Evolutionary conservation across 805 yeast species (phyloP), one percentile per base, ranked within the genome.

Genomic region (Candida patagonica): DNA sequence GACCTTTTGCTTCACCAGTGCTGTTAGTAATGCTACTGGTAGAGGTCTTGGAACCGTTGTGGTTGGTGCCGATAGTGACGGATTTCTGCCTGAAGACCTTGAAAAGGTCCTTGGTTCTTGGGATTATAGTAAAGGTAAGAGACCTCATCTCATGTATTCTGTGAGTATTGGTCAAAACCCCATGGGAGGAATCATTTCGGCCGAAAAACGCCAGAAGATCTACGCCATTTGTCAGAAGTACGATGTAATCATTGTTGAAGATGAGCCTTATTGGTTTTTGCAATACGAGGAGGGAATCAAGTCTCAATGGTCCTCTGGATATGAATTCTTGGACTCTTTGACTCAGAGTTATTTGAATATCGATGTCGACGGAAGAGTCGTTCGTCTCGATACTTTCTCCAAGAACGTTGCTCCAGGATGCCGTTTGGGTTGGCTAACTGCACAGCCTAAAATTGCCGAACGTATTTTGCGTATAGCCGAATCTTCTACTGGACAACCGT

Each of bases 91-190:
- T 8, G 79, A 74, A 42, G 71, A 74, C 36, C 66, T 89, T 41
- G 87, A 70, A 26, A 51, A 59, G 6, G 59, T 78, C 29, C 63
- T 89, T 53, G 72, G 67, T 44, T 66, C 71, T 55, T 88, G 96
- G 96, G 67, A 62, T 32, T 58, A 56, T 9, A 71, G 73, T 43
- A 75, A 74, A 60, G 46, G 45, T 30, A 41, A 26, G 25, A 36
- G 46, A n/a, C 96, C 97, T 49, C 86, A 81, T 60, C 65, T 89
- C 45, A 69, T 89, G 51, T 92, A 92, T 74, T 78, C 92, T 29
- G 84, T 89, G 52, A 79, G 89, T 48, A 88, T 96, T 5, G 98
- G 98, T 44, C 97, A 92, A 67, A 89, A 89, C 71, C 98, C 98
- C 48, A 88, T 96, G 13, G 98, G 98, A 30, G 79, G 94, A 3